Conservation (phyloP, 441 rosid genomes). For the Adansonia grandidieri region DNA sequence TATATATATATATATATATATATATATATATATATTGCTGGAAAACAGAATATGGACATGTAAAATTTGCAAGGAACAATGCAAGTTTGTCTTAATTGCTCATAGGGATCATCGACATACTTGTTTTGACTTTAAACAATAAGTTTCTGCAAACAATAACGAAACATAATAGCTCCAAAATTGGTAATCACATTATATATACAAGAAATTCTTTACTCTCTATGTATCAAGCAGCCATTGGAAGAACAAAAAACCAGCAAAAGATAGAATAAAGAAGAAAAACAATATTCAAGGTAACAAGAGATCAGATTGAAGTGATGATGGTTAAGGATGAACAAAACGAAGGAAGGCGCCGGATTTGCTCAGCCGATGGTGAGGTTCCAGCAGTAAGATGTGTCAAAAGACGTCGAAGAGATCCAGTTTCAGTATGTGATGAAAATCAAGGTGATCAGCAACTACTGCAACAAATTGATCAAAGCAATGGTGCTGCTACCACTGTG, state of each 20-base stretch:
- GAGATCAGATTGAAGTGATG: constrained; percentile 44
- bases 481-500: constrained; percentile 43
- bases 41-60: constrained; percentile 31
- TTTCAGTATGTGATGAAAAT: constrained; percentile 20
- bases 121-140: constrained; percentile 32
- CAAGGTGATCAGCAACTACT: constrained; percentile 28
- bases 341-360: constrained; percentile 35
- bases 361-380: constrained; percentile 20
- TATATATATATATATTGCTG: constrained; percentile 1
- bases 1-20: background rate
- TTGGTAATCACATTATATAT: constrained; percentile 31
- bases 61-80: constrained; percentile 17
- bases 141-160: constrained; percentile 26
- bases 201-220: background rate
- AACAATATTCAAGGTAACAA: constrained; percentile 8
- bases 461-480: constrained; percentile 33
- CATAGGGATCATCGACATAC: constrained; percentile 34
- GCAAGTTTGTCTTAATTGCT: constrained; percentile 31
- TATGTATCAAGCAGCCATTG: constrained; percentile 27
- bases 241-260: background rate
- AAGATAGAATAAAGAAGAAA: constrained; percentile 1
- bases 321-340: constrained; percentile 47
- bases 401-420: constrained; percentile 54
- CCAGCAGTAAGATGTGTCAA: constrained; percentile 37
- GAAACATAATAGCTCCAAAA: constrained; percentile 33